Percentiles rank a stretch among this genome's conserved stretches.
Evolutionary conservation across 306 rosid genomes (phyloP).

Genomic region (cucumber (Cucumis sativus)): DNA sequence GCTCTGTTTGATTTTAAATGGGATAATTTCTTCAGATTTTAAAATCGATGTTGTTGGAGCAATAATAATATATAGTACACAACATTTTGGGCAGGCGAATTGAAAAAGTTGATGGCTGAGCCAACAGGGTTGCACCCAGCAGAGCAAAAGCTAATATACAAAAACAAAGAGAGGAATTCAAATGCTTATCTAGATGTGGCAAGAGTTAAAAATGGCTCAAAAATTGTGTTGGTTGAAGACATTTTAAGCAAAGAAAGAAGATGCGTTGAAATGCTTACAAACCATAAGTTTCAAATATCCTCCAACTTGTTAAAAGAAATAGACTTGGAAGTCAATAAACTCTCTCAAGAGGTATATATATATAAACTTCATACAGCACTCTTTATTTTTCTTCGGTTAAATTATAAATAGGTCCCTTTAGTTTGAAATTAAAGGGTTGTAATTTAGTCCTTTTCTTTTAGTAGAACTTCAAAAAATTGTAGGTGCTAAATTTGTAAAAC

Average conservation of each 20-base stretch:
- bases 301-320: slow-evolving; percentile 36
- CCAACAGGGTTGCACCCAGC: slow-evolving; percentile 47
- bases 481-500: too few species aligned
- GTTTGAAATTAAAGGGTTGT: too few species aligned
- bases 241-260: slow-evolving; percentile 43
- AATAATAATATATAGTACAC: not conserved
- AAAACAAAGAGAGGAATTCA: slow-evolving; percentile 64
- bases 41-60: not conserved
- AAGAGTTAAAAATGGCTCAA: slow-evolving; percentile 60
- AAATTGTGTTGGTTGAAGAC: slow-evolving; percentile 50
- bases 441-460: too few species aligned
- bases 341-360: slow-evolving; percentile 33
- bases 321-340: slow-evolving; percentile 36
- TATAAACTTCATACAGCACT: too few species aligned
- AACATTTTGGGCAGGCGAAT: slow-evolving; percentile 40
- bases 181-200: slow-evolving; percentile 53
- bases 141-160: slow-evolving; percentile 70
- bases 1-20: not conserved
- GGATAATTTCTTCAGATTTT: not conserved
- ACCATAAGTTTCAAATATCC: slow-evolving; percentile 35
- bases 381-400: not conserved
- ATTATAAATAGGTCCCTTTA: too few species aligned
- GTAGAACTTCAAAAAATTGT: too few species aligned
- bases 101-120: slow-evolving; percentile 63
- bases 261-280: slow-evolving; percentile 30